phyloP scores from a whole-genome alignment of 805 yeast species.

The Candida boleticola region DNA sequence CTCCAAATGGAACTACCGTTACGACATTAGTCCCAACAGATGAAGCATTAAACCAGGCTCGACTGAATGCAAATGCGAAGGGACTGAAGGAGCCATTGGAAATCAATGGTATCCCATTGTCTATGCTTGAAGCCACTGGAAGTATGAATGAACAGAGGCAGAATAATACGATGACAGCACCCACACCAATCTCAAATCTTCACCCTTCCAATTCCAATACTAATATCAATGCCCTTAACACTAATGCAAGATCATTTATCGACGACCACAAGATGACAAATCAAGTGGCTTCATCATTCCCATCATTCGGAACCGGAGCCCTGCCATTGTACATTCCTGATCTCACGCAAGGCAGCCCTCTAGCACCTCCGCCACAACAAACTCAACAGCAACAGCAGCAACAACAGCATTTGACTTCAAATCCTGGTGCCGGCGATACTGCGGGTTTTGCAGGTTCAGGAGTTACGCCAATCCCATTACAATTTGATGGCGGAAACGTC shows the following conservation, averaged over 20 bases:
- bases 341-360: background rate
- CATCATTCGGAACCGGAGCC: constrained; percentile 1
- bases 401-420: background rate
- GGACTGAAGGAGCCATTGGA: constrained; percentile 54
- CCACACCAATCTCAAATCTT: background rate
- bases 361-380: constrained; percentile 1
- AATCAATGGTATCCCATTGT: constrained; percentile 66
- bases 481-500: constrained; percentile 5
- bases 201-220: constrained; percentile 3
- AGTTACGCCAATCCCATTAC: constrained; percentile 6
- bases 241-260: background rate
- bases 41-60: constrained; percentile 64
- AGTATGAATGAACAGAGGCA: constrained; percentile 39
- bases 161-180: constrained; percentile 1
- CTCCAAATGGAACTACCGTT: constrained; percentile 89
- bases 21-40: constrained; percentile 88
- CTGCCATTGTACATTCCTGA: constrained; percentile 4
- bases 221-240: constrained; percentile 4
- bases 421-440: background rate
- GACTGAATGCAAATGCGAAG: constrained; percentile 55
- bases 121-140: constrained; percentile 80
- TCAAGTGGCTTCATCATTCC: background rate
- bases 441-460: background rate
- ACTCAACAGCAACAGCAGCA: constrained; percentile 7
- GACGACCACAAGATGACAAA: background rate